These are phyloP conservation scores for Zymoseptoria ardabiliae DNA, from an alignment of 2,329 filamentous ascomycete genomes.

Conservation along the genomic window DNA sequence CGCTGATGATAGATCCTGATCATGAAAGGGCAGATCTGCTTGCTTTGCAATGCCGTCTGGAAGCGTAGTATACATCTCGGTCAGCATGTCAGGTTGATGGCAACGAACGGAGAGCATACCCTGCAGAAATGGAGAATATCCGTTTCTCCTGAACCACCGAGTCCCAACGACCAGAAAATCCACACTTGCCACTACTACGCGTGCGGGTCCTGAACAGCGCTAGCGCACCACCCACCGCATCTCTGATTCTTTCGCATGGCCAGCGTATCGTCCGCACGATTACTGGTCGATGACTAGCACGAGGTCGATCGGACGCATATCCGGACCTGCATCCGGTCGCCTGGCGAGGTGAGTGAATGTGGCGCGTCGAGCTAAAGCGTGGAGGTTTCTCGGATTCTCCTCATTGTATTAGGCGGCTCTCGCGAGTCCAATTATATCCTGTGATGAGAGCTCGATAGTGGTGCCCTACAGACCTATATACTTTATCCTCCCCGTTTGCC, in stretches of 20 bases:
- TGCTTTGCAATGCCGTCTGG: too few species aligned
- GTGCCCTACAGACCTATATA: neutral
- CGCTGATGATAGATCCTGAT: neutral
- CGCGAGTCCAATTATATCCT: neutral
- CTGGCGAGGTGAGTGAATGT: neutral
- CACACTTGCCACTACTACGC: neutral
- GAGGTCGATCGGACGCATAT: neutral
- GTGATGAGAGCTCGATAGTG: neutral
- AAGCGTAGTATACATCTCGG: too few species aligned
- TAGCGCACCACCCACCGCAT: neutral
- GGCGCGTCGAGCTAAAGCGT: neutral
- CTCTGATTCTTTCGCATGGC: neutral
- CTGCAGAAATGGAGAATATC: too few species aligned
- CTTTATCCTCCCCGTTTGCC: neutral
- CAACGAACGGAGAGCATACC: too few species aligned
- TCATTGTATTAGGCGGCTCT: neutral
- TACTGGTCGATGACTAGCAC: neutral
- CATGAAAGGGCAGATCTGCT: neutral
- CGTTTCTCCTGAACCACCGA: neutral
- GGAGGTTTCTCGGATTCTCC: neutral
- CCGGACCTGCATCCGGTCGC: neutral
- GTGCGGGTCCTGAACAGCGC: neutral
- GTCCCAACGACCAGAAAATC: neutral
- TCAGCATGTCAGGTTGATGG: too few species aligned
- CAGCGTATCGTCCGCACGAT: neutral